A percentile compares a stretch with the other conserved stretches of the same genome.
Evolutionary conservation across 169 alveolate genomes (phyloP).

Genomic region (Eimeria acervulina): DNA sequence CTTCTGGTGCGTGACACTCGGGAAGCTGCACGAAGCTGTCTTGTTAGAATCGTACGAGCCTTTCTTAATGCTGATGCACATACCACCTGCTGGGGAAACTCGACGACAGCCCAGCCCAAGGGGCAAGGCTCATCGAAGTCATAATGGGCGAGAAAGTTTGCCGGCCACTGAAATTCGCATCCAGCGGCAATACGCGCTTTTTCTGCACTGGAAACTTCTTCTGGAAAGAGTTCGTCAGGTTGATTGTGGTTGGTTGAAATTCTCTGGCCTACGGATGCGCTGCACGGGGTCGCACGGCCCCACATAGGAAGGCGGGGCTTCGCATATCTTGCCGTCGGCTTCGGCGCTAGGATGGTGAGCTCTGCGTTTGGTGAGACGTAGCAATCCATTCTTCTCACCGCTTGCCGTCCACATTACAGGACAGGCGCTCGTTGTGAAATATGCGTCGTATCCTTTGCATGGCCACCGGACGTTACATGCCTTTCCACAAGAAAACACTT

Average conservation of each 20-base stretch:
- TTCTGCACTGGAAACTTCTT: slow-evolving; percentile 18
- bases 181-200: slow-evolving; percentile 71
- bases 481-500: neutral
- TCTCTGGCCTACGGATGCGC: slow-evolving; percentile 43
- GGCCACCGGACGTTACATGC: slow-evolving; percentile 79
- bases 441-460: slow-evolving; percentile 65
- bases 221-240: neutral
- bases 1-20: slow-evolving; percentile 75
- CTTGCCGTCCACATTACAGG: slow-evolving; percentile 71
- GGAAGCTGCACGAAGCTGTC: neutral
- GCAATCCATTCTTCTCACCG: neutral
- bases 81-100: slow-evolving; percentile 34
- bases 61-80: neutral
- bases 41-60: neutral
- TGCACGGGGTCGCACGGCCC: slow-evolving; percentile 77
- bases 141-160: slow-evolving; percentile 17
- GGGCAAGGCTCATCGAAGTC: slow-evolving; percentile 79
- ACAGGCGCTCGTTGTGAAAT: slow-evolving; percentile 65
- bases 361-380: neutral
- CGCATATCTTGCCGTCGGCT: slow-evolving; percentile 81
- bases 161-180: slow-evolving; percentile 73
- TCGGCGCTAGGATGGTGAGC: neutral
- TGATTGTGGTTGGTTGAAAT: neutral
- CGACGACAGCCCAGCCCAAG: slow-evolving; percentile 65
- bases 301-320: slow-evolving; percentile 80